These are phyloP conservation scores for Vararia minispora DNA, from an alignment of 768 basidiomycete species.

Conservation along the genomic window DNA sequence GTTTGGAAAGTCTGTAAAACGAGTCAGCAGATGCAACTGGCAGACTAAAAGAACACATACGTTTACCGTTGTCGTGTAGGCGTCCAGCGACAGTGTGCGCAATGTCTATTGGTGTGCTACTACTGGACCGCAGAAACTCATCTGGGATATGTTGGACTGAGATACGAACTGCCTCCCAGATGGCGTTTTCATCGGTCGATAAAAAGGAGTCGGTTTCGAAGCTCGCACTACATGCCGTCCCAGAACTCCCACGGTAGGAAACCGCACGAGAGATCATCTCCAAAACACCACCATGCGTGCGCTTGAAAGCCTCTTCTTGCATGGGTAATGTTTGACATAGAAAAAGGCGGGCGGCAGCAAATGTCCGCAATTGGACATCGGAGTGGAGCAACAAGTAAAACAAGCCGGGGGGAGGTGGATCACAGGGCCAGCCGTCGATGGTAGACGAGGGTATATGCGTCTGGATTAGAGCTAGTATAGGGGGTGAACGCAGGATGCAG, in stretches of 20 bases:
- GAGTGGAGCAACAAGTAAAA: constrained; percentile 47
- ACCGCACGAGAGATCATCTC: constrained; percentile 28
- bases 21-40: neutral
- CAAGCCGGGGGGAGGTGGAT: constrained; percentile 49
- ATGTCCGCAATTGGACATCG: constrained; percentile 37
- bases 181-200: too few relatives aligned
- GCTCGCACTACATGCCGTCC: too few relatives aligned
- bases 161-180: too few relatives aligned
- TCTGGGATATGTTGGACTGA: too few relatives aligned
- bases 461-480: constrained; percentile 32
- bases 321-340: constrained; percentile 31
- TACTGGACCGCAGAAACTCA: constrained; percentile 24
- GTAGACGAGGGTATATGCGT: constrained; percentile 24
- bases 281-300: constrained; percentile 36
- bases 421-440: constrained; percentile 41
- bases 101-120: constrained; percentile 29
- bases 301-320: constrained; percentile 32
- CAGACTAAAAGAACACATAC: constrained; percentile 32
- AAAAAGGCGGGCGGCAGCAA: constrained; percentile 42
- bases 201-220: too few relatives aligned
- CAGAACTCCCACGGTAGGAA: constrained; percentile 9
- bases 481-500: constrained; percentile 38
- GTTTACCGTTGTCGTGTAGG: constrained; percentile 44
- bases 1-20: constrained; percentile 41
- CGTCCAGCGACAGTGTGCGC: constrained; percentile 49